A percentile compares a stretch with the other conserved stretches of the same genome.
Evolutionary conservation across 805 yeast species (phyloP).

Genomic region (Pichia nakasei): DNA sequence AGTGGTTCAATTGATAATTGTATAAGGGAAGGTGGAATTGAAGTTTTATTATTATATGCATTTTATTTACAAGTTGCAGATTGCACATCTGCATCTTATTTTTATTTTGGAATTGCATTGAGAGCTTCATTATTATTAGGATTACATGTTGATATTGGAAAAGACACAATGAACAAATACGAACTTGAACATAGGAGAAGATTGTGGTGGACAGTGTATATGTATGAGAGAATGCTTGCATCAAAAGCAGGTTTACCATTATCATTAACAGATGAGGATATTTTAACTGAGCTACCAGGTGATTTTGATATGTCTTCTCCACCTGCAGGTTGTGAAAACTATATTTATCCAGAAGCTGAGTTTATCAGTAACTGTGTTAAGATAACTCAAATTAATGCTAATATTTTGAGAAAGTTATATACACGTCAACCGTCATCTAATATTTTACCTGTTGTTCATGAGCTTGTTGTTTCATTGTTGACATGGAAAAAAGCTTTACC

Average conservation of each 20-base stretch:
- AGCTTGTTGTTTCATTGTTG: conserved; percentile 54
- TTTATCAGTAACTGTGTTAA: conserved; percentile 68
- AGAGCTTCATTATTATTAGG: conserved; percentile 67
- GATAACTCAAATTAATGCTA: conserved; percentile 71
- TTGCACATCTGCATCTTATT: conserved; percentile 73
- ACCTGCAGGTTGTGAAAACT: conserved; percentile 50
- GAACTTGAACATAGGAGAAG: conserved; percentile 43
- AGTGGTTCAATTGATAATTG: conserved; percentile 74
- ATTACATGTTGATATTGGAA: conserved; percentile 76
- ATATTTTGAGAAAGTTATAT: conserved; percentile 58
- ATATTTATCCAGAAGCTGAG: conserved; percentile 72
- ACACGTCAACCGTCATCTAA: conserved; percentile 72
- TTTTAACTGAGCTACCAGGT: conserved; percentile 67
- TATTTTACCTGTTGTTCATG: conserved; percentile 65
- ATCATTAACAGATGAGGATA: conserved; percentile 72
- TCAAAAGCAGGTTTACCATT: conserved; percentile 77
- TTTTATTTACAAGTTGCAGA: conserved; percentile 79
- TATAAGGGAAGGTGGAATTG: conserved; percentile 73
- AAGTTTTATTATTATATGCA: conserved; percentile 65
- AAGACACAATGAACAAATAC: conserved; percentile 43
- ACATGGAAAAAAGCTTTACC: conserved; percentile 64
- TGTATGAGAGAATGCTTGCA: conserved; percentile 59
- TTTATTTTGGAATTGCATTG: conserved; percentile 69
- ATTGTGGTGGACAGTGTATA: conserved; percentile 33
- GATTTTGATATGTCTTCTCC: conserved; percentile 62